These are phyloP conservation scores for Combretum micranthum DNA, from an alignment of 345 rosid genomes.

Conservation along the genomic window DNA sequence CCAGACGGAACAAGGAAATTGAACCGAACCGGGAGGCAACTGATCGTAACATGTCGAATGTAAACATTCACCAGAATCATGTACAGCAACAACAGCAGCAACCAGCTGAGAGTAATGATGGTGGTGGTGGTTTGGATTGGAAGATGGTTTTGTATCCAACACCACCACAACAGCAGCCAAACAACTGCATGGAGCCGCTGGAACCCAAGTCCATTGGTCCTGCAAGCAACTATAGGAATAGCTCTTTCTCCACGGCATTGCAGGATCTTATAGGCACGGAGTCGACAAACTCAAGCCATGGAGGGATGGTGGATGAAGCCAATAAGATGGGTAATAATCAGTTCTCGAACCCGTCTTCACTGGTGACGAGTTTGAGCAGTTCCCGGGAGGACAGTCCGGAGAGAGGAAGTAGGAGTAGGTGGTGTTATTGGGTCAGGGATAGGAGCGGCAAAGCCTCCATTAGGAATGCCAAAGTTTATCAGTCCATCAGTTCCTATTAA, in stretches of 20 bases:
- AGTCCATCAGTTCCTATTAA: constrained; percentile 19
- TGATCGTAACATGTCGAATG: constrained; percentile 8
- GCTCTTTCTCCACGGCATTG: constrained; percentile 29
- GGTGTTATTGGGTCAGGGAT: constrained; percentile 14
- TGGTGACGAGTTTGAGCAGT: constrained; percentile 60
- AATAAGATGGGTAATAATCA: constrained; percentile 20
- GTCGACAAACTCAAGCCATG: constrained; percentile 23
- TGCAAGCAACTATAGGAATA: constrained; percentile 17
- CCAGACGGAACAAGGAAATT: constrained; percentile 42
- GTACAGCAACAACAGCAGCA: constrained; percentile 8
- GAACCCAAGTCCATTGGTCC: constrained; percentile 20
- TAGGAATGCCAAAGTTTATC: constrained; percentile 39
- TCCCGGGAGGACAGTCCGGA: constrained; percentile 69
- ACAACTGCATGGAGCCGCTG: constrained; percentile 18
- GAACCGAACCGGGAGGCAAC: constrained; percentile 17
- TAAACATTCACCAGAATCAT: neutral
- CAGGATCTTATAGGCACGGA: constrained; percentile 41
- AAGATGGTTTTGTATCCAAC: constrained; percentile 32
- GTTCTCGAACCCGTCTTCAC: constrained; percentile 46
- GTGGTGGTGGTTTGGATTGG: constrained; percentile 32
- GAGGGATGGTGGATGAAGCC: constrained; percentile 25
- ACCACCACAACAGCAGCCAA: constrained; percentile 20
- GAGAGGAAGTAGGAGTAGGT: constrained; percentile 12
- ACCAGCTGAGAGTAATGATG: constrained; percentile 10
- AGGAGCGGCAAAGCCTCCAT: constrained; percentile 45